A percentile compares a stretch with the other conserved stretches of the same genome.
Conservation (phyloP, 768 basidiomycete genomes). For the Tylopilus balloui region DNA sequence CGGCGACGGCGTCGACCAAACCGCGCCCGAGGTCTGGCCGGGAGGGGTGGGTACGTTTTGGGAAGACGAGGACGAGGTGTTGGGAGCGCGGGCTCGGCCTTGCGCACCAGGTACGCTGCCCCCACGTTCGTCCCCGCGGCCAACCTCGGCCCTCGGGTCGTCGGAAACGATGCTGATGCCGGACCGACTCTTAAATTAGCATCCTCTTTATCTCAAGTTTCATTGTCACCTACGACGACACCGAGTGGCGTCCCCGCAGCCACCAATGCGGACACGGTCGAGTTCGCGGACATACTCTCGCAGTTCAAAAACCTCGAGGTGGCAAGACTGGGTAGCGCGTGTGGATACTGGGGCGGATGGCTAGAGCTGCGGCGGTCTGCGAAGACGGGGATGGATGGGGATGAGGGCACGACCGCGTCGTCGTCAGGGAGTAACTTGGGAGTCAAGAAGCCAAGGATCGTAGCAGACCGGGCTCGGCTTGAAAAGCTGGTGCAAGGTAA, state of each 20-base stretch:
- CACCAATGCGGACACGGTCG: background rate
- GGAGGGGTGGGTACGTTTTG: slow-evolving; percentile 23
- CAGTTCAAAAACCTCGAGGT: slow-evolving; percentile 34
- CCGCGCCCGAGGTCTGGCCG: background rate
- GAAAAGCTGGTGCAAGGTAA: slow-evolving; percentile 3
- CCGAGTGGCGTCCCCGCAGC: background rate
- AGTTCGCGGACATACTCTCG: slow-evolving; percentile 23
- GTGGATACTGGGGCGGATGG: slow-evolving; percentile 38
- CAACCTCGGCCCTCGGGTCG: too few relatives aligned
- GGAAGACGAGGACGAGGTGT: slow-evolving; percentile 25
- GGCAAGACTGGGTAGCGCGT: slow-evolving; percentile 38
- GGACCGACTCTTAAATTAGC: background rate
- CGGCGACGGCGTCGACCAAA: background rate
- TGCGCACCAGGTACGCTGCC: slow-evolving; percentile 4
- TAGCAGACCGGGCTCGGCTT: slow-evolving; percentile 5
- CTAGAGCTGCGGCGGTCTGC: slow-evolving; percentile 6
- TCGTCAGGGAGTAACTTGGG: background rate
- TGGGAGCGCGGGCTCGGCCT: background rate
- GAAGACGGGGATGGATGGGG: background rate
- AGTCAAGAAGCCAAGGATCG: slow-evolving; percentile 16
- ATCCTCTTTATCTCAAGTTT: background rate
- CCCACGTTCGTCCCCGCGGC: background rate
- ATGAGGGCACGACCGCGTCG: background rate
- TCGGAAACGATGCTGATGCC: background rate
- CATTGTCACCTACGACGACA: background rate